These are phyloP conservation scores for Leccinum pachyderme DNA, from an alignment of 1,284 basidiomycete species.

Conservation along the genomic window DNA sequence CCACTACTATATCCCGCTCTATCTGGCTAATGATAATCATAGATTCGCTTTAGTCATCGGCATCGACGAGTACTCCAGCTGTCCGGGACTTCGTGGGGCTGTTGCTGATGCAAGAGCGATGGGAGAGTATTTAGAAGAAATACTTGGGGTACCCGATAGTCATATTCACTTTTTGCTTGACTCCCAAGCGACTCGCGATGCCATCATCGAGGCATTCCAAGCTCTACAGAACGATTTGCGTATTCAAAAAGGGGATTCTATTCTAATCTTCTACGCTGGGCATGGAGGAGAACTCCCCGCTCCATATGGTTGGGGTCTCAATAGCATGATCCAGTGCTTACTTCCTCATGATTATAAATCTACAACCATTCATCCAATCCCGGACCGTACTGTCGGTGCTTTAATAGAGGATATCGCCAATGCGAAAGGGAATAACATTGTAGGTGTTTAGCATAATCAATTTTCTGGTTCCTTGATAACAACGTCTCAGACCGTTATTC, in stretches of 20 bases:
- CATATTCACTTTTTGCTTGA: constrained; percentile 54
- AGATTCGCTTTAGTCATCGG: constrained; percentile 60
- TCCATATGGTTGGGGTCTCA: constrained; percentile 45
- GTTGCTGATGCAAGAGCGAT: constrained; percentile 55
- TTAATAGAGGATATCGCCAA: constrained; percentile 50
- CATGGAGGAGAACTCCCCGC: constrained; percentile 53
- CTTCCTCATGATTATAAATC: constrained; percentile 56
- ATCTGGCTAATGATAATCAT: not conserved
- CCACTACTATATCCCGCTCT: not conserved
- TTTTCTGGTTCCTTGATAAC: not conserved
- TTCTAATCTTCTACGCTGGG: constrained; percentile 63
- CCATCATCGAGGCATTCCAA: constrained; percentile 50
- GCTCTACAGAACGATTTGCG: constrained; percentile 51
- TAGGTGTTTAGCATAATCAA: not conserved
- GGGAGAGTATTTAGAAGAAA: constrained; percentile 47
- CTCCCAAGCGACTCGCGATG: constrained; percentile 50
- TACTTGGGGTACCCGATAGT: constrained; percentile 49
- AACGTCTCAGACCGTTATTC: constrained; percentile 42
- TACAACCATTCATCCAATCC: constrained; percentile 39
- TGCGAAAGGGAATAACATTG: constrained; percentile 59
- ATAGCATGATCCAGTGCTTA: constrained; percentile 48
- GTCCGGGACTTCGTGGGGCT: constrained; percentile 55
- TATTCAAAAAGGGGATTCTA: constrained; percentile 56
- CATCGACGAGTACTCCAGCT: constrained; percentile 54
- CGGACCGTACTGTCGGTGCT: constrained; percentile 54